Evolutionary conservation across 2,329 filamentous ascomycete species (phyloP).

Genomic region (Diplodia seriata): DNA sequence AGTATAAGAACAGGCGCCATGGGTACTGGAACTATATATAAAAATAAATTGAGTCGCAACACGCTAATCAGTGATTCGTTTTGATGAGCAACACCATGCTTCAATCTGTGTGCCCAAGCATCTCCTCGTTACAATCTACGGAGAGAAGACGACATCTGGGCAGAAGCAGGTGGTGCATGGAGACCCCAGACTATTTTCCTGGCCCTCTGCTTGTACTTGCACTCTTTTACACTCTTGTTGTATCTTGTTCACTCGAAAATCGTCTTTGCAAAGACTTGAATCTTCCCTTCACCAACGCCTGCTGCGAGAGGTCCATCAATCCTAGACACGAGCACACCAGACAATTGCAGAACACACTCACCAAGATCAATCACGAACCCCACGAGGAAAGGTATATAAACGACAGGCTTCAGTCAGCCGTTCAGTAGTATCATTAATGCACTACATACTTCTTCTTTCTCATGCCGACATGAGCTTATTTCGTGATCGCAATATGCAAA

Average conservation of each 20-base stretch:
- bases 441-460: constrained; percentile 4
- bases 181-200: not conserved
- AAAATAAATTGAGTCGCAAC: too few relatives aligned
- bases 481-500: constrained; percentile 10
- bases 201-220: constrained; percentile 1
- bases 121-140: too few relatives aligned
- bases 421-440: constrained; percentile 1
- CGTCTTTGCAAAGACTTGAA: not conserved
- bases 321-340: too few relatives aligned
- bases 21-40: too few relatives aligned
- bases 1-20: too few relatives aligned
- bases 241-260: not conserved
- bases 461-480: constrained; percentile 14
- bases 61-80: too few relatives aligned
- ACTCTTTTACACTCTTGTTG: not conserved
- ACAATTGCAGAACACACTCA: not conserved
- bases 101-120: too few relatives aligned
- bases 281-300: too few relatives aligned
- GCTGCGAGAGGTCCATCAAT: too few relatives aligned
- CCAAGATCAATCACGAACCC: not conserved
- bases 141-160: too few relatives aligned
- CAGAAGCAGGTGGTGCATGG: too few relatives aligned
- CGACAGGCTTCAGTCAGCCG: not conserved
- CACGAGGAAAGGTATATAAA: not conserved
- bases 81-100: too few relatives aligned